Base-by-base conservation (phyloP, 2,329 filamentous ascomycete species). In the Colletotrichum spinosum region DNA sequence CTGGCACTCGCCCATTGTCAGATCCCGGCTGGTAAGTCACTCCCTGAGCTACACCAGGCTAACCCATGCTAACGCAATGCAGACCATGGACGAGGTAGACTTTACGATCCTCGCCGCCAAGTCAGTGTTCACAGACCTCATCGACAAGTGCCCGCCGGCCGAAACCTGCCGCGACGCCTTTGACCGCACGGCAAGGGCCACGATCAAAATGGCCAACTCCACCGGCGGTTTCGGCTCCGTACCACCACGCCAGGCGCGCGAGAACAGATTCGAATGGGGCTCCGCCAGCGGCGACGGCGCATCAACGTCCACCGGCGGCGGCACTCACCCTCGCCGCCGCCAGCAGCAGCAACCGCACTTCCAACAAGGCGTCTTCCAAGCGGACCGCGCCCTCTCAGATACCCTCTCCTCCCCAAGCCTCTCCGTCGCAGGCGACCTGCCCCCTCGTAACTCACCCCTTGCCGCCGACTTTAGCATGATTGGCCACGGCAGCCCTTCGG, bases 91-190 rank as follows among this genome's bases (percentile, higher is more conserved):
- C 73, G 95, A 98, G 75, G 94, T 98, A n/a, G 95, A 98, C 75
- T 97, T 97, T 72, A 98, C 95, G 1, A 92, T 98, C 8, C 84
- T 97, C 53, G 93, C 94, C 8, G 95, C 94, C 25, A 97, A 93
- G 53, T 97, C 95, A 2, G 94, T 98, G 8, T 89, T 98, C 48
- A 91, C 89, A 6, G 96, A 97, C 74, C 84, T 98, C 68, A 94
- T 97, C 69, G 92, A 97, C 70, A 97, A 97, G 76, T 98, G 96
- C 71, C 94, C 95, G 0, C 95, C 95, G 0, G 95, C 95, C 38
- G 94, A 97, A 82, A 93, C 94, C 10, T 98, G 95, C 76, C 89
- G 94, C 12, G 94, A 98, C 76, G 94, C 96, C 1, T 97, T 98
- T 75, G 93, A 97, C 72, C 88, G 95, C 44, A 98, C 97, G 81